Evolutionary conservation across 2,329 filamentous ascomycete species (phyloP).

Genomic region (Saccharata proteae): DNA sequence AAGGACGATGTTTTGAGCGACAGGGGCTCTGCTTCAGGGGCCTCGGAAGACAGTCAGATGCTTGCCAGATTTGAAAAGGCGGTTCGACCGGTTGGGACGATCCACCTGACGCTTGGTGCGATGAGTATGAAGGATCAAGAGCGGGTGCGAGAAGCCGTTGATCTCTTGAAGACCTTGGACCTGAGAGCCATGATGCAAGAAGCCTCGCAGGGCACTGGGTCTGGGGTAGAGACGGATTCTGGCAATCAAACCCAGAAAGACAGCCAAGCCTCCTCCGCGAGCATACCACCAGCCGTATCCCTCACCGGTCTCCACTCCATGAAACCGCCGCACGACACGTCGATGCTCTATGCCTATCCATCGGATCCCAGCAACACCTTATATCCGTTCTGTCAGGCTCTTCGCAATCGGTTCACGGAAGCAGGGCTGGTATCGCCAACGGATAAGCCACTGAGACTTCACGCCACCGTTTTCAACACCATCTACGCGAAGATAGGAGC

Average conservation of each 20-base stretch:
- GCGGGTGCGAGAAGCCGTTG: conserved; percentile 32
- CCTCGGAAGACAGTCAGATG: conserved; percentile 13
- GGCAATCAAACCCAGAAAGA: conserved; percentile 2
- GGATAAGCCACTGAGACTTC: conserved; percentile 55
- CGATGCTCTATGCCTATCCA: conserved; percentile 55
- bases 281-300: conserved; percentile 28
- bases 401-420: conserved; percentile 44
- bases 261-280: conserved; percentile 24
- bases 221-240: no score
- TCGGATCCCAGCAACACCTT: conserved; percentile 41
- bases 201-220: conserved; percentile 13
- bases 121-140: conserved; percentile 55
- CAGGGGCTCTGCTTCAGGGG: conserved; percentile 7
- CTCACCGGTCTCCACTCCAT: conserved; percentile 46
- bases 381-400: conserved; percentile 43
- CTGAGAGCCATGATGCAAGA: conserved; percentile 25
- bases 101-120: conserved; percentile 79
- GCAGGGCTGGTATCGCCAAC: conserved; percentile 47
- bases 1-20: conserved; percentile 37
- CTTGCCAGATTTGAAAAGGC: conserved; percentile 50
- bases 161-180: conserved; percentile 31
- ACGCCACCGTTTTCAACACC: conserved; percentile 80
- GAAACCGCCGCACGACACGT: conserved; percentile 44
- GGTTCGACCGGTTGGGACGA: conserved; percentile 62
- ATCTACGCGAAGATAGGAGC: conserved; percentile 51